Conservation (phyloP, 805 yeast genomes). For the Yarrowia osloensis region DNA sequence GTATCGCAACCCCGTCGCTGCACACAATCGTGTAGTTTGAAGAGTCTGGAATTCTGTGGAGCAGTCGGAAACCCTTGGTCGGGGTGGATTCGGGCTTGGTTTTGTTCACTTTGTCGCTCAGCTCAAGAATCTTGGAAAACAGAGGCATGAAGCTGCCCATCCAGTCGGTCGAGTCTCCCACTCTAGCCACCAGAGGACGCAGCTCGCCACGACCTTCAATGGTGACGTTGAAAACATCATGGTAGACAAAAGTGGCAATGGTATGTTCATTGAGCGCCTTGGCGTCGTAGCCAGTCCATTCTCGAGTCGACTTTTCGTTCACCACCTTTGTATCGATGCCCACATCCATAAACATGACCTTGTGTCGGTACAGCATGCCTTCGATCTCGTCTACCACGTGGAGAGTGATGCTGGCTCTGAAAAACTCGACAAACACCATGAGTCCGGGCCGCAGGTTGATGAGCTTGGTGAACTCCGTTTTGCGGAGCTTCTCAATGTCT, state of each 20-base stretch:
- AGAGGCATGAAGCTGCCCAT: slow-evolving; percentile 12
- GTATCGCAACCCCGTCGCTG: slow-evolving; percentile 15
- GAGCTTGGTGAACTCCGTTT: background rate
- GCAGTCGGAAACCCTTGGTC: background rate
- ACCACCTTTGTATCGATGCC: slow-evolving; percentile 22
- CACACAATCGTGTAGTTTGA: slow-evolving; percentile 21
- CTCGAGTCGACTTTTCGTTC: slow-evolving; percentile 8
- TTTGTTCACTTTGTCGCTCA: background rate
- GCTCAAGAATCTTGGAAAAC: background rate
- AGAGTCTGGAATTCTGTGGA: slow-evolving; percentile 1
- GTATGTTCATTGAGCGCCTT: slow-evolving; percentile 7
- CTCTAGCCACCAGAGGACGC: slow-evolving; percentile 4
- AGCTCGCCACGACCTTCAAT: slow-evolving; percentile 17
- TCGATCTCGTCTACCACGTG: slow-evolving; percentile 2
- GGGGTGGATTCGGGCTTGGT: slow-evolving; percentile 6
- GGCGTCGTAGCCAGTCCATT: slow-evolving; percentile 10
- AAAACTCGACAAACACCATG: slow-evolving; percentile 11
- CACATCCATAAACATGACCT: slow-evolving; percentile 11
- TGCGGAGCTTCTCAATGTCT: slow-evolving; percentile 9
- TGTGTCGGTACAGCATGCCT: slow-evolving; percentile 8
- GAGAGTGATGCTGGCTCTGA: slow-evolving; percentile 5
- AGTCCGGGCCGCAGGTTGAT: background rate
- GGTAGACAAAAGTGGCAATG: slow-evolving; percentile 13
- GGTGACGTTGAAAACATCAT: background rate
- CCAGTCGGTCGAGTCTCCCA: slow-evolving; percentile 12